phyloP scores from a whole-genome alignment of 164 flowering plant genomes.

The Vitis rotundifolia region DNA sequence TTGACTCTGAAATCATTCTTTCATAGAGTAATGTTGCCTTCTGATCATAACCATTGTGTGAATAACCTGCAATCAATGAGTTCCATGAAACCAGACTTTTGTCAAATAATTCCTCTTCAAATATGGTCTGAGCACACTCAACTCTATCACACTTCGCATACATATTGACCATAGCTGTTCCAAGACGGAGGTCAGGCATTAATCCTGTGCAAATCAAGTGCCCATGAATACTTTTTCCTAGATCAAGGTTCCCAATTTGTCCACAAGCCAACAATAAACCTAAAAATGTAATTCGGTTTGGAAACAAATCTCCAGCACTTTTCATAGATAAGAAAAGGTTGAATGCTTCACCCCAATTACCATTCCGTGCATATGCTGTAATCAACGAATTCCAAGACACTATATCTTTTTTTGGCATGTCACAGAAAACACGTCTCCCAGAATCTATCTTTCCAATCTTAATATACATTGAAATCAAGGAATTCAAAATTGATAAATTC shows the following conservation, averaged over 20 bases:
- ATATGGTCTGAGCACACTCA: slow-evolving; percentile 28
- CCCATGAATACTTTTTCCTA: too few relatives aligned
- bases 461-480: slow-evolving; percentile 31
- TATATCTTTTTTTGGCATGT: slow-evolving; percentile 31
- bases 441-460: slow-evolving; percentile 33
- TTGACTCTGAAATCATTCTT: slow-evolving; percentile 22
- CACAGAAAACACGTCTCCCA: slow-evolving; percentile 27
- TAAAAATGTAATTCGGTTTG: slow-evolving; percentile 33
- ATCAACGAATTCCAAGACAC: slow-evolving; percentile 47
- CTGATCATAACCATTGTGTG: slow-evolving; percentile 34
- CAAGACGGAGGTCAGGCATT: slow-evolving; percentile 26
- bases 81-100: slow-evolving; percentile 46
- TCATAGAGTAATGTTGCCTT: slow-evolving; percentile 30
- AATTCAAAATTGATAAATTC: slow-evolving; percentile 10
- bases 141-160: slow-evolving; percentile 36
- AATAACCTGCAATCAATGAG: slow-evolving; percentile 36
- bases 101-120: slow-evolving; percentile 33
- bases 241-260: too few relatives aligned
- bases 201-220: slow-evolving; percentile 7
- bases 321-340: slow-evolving; percentile 28
- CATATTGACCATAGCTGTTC: slow-evolving; percentile 41
- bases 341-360: slow-evolving; percentile 30
- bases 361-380: slow-evolving; percentile 32
- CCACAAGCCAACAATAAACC: too few relatives aligned
- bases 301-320: slow-evolving; percentile 15